Evolutionary conservation across 306 rosid species (phyloP).

Genomic region (Cicer bijugum): DNA sequence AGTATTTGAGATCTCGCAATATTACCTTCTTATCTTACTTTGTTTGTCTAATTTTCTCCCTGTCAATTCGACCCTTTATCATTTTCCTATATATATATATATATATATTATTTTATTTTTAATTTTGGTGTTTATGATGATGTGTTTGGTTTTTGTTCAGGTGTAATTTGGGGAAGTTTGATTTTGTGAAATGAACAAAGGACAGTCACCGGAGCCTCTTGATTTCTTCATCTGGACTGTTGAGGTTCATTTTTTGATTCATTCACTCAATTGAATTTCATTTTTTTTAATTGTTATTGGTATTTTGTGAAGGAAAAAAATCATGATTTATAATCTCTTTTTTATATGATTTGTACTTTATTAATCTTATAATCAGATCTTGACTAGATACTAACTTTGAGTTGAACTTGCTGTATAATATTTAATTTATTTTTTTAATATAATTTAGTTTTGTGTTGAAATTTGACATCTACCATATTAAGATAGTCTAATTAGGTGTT

Average conservation of each 20-base stretch:
- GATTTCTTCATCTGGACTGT: conserved; percentile 99
- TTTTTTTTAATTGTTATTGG: not conserved
- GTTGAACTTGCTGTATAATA: conserved; percentile 19
- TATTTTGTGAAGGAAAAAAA: not conserved
- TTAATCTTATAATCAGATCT: conserved; percentile 38
- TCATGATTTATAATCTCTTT: conserved; percentile 3
- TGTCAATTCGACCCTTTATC: not conserved
- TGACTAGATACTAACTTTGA: not conserved
- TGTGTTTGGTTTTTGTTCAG: conserved; percentile 50
- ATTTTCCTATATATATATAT: not conserved
- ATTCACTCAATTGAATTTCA: not conserved
- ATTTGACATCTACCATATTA: conserved; percentile 21
- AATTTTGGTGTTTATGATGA: conserved; percentile 9
- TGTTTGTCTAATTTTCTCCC: conserved; percentile 25
- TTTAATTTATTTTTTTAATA: not conserved
- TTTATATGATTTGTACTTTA: conserved; percentile 39
- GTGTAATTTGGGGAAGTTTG: conserved; percentile 50
- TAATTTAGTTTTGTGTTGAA: conserved; percentile 16
- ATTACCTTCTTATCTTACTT: conserved; percentile 25
- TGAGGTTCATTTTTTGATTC: conserved; percentile 62
- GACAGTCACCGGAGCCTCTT: conserved; percentile 93
- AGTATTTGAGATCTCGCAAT: conserved; percentile 55
- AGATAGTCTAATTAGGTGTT: conserved; percentile 5
- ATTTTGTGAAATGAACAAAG: conserved; percentile 77
- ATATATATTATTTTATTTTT: not conserved